phyloP scores from a whole-genome alignment of 139 green algal species.

The Chlamydomonas asymmetrica region DNA sequence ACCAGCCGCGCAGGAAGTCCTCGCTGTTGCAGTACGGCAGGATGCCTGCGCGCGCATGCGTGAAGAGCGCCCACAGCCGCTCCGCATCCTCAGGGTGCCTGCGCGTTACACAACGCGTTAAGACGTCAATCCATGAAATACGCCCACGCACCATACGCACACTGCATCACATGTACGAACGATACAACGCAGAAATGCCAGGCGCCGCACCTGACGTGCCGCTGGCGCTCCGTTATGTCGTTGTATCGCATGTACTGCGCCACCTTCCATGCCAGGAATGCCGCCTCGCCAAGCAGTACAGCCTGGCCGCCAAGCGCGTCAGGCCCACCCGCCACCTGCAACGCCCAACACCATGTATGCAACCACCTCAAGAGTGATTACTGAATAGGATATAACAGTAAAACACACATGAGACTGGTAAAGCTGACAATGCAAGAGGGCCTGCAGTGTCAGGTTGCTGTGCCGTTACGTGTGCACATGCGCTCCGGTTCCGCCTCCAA shows the following conservation, averaged over 20 bases:
- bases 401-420: neutral
- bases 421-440: too few relatives aligned
- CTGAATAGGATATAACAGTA: neutral
- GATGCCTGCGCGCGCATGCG: conserved; percentile 11
- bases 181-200: neutral
- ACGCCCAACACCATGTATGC: neutral
- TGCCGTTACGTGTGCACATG: too few relatives aligned
- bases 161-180: neutral
- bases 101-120: neutral
- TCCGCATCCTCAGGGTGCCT: conserved; percentile 19
- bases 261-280: neutral
- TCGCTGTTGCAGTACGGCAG: conserved; percentile 6
- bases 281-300: conserved; percentile 5
- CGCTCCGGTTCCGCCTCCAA: too few relatives aligned
- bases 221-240: neutral
- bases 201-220: neutral
- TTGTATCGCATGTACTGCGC: conserved; percentile 7
- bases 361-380: neutral
- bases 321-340: conserved; percentile 1
- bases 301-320: conserved; percentile 4
- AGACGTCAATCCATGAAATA: neutral
- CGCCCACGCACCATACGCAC: neutral
- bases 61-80: conserved; percentile 20
- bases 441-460: too few relatives aligned
- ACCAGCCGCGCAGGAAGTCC: conserved; percentile 16